Base-by-base conservation (phyloP, 2,329 filamentous ascomycete species). In the Lecanicillium sp. region DNA sequence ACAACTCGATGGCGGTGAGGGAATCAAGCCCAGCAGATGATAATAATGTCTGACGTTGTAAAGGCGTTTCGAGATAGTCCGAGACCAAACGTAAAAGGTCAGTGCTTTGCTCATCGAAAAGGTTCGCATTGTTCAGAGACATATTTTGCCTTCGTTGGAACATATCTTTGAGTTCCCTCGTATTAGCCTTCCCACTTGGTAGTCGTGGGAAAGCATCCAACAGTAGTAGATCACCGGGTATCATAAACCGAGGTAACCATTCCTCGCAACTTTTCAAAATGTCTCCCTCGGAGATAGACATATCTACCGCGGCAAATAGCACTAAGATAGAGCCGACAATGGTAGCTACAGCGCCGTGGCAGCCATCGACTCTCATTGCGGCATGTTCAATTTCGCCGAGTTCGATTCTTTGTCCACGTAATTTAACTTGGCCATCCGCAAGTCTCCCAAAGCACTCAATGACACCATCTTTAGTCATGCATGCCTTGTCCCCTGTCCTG, bases 381-480 rank as follows among this genome's bases (percentile, higher is more conserved):
- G 76, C 81, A 48, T 85, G 76, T 53, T 90, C 85, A 15, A 88
- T 70, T 52, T 89, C 86, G 1, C 84, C 84, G 4, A 92, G 73
- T 52, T 92, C 84, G 36, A 94, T 74, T 35, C 87, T 72, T 58
- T 94, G 88, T 2, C 88, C 88, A 38, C 87, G 75, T 7, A 95
- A 68, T 59, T 95, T 95, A 36, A 95, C 80, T 57, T 95, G 89
- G 1, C 85, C 87, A 35, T 78, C 76, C 3, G 75, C 74, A 11
- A 95, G 80, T 9, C 89, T 80, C 0, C 89, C 89, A 25, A 89
- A 69, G 51, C 85, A 94, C 55, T 94, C 84, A n/a, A 95, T 67
- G 0, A 71, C 75, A 1, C 87, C 85, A 43, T 83, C 70, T 0
- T 67, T 48, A 2, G 73, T 70, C 35, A 94, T 69, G 16, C 75